Conservation (phyloP, 441 rosid genomes). For the Brassica balearica region DNA sequence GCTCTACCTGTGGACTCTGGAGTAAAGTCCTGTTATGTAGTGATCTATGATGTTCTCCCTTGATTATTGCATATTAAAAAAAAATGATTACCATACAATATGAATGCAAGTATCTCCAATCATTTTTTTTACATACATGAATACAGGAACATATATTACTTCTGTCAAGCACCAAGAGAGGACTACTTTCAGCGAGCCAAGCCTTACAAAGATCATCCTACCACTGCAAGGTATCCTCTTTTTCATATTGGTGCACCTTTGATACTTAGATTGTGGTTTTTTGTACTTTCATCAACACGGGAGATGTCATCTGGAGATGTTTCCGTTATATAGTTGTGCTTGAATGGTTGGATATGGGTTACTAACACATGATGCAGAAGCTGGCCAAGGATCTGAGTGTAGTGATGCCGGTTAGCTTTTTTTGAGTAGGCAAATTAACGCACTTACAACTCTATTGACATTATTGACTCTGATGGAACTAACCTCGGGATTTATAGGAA, state of each 20-base stretch:
- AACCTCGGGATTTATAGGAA: constrained; percentile 92
- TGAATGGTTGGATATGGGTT: constrained; percentile 10
- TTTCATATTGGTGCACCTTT: background rate
- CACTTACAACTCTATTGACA: constrained; percentile 88
- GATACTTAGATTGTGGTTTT: background rate
- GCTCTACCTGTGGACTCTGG: background rate
- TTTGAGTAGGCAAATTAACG: constrained; percentile 90
- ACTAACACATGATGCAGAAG: constrained; percentile 69
- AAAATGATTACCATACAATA: background rate
- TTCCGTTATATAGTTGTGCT: background rate
- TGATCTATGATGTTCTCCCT: background rate
- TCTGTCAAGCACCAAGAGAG: constrained; percentile 93
- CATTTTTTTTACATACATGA: background rate
- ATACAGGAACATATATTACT: constrained; percentile 82
- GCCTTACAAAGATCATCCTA: constrained; percentile 79
- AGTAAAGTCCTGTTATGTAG: background rate
- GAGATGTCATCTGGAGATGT: background rate
- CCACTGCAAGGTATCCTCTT: constrained; percentile 62
- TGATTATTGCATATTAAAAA: background rate
- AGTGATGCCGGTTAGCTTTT: constrained; percentile 88
- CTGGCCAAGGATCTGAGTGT: constrained; percentile 86
- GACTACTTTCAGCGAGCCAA: constrained; percentile 75
- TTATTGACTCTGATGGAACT: constrained; percentile 89
- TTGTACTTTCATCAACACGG: background rate
- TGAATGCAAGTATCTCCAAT: background rate